Evolutionary conservation across 805 yeast genomes (phyloP), one percentile per base, ranked within the genome.

Genomic region (Candida adriatica): DNA sequence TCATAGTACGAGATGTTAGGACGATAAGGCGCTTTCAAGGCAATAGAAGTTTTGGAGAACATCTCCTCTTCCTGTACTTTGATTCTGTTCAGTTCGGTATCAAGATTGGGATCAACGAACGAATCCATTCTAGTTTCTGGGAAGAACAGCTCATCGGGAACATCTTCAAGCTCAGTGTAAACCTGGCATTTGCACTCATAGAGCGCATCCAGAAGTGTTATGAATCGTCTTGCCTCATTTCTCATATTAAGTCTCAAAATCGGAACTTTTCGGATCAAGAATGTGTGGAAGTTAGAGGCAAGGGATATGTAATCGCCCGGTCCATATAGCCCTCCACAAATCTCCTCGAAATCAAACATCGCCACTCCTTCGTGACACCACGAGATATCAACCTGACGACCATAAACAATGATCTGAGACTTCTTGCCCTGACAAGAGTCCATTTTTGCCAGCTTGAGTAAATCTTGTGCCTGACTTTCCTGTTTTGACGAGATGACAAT

Each of bases 221-320:
- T 79, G 45, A 79, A 72, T 34, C 81, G 54, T 31, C 84, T 58
- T 2, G 87, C 87, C 44, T 79, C 84, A 43, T 76, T 76, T 42
- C 75, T 76, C 73, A 64, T 67, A 28, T 56, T 64, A 4, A 70
- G 49, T 2, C 73, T 68, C 55, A 80, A 53, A 5, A 70, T 59
- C 0, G 88, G 88, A 3, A 80, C 74, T 31, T 73, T 57, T 34
- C 76, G 79, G 13, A 80, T 46, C 4, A 80, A 61, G 18, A 81
- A 56, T 2, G 77, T 71, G 19, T 66, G 70, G 49, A 59, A 80
- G 15, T 62, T 59, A 0, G 84, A 71, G 0, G 86, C 79, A 18
- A 80, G 49, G 0, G 85, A 72, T 20, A 80, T 77, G 48, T 76
- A 79, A 49, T 80, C 88, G 4, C 81, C 76, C 0, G 85, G 73